phyloP scores from a whole-genome alignment of 306 rosid genomes.

The Chamaecrista fasciculata region DNA sequence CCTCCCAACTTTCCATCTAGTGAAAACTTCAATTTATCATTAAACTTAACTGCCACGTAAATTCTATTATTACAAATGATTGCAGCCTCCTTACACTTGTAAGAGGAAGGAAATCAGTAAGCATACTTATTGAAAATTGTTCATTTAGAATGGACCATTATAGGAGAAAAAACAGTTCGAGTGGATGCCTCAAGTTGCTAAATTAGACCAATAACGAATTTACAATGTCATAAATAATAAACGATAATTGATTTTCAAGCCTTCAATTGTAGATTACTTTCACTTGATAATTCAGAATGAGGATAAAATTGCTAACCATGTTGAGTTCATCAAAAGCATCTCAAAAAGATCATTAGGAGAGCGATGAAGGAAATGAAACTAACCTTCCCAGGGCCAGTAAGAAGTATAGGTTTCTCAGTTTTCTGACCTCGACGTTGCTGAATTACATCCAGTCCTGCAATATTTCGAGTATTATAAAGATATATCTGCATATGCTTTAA shows the following conservation, averaged over 20 bases:
- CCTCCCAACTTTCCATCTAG: not conserved
- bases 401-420: slow-evolving; percentile 80
- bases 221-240: not conserved
- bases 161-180: not conserved
- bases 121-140: not conserved
- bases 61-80: not conserved
- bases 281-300: slow-evolving; percentile 10
- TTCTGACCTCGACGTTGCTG: slow-evolving; percentile 84
- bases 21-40: not conserved
- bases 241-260: not conserved
- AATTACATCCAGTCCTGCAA: slow-evolving; percentile 74
- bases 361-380: slow-evolving; percentile 1
- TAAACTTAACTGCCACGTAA: not conserved
- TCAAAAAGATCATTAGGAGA: slow-evolving; percentile 6
- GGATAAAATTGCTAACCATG: not conserved
- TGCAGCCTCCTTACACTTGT: not conserved
- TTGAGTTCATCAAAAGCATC: slow-evolving; percentile 29
- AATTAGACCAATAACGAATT: not conserved
- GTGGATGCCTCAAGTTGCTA: not conserved
- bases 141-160: not conserved
- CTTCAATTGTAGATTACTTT: not conserved
- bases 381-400: slow-evolving; percentile 92
- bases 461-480: not conserved
- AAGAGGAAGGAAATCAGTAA: not conserved
- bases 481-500: not conserved